A percentile compares a stretch with the other conserved stretches of the same genome.
Conservation (phyloP, 441 rosid species). For the Populus hybrid region DNA sequence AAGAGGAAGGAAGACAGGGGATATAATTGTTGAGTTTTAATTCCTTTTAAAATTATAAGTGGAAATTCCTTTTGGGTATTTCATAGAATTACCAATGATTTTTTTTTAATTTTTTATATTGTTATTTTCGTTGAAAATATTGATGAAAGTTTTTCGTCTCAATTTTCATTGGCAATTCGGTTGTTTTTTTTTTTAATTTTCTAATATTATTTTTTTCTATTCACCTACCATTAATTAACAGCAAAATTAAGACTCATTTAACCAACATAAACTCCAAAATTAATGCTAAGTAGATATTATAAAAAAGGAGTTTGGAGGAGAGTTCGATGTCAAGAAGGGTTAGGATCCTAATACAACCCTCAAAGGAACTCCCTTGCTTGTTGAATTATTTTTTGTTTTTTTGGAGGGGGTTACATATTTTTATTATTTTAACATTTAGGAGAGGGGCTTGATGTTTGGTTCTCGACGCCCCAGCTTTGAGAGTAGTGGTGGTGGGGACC, state of each 20-base stretch:
- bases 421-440: neutral
- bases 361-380: constrained; percentile 41
- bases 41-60: too few relatives aligned
- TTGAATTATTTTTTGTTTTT: too few relatives aligned
- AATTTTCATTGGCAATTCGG: too few relatives aligned
- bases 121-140: too few relatives aligned
- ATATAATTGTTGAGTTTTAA: too few relatives aligned
- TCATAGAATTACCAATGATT: too few relatives aligned
- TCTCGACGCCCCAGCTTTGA: constrained; percentile 53
- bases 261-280: neutral
- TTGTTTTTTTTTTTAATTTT: neutral
- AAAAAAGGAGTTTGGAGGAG: constrained; percentile 33
- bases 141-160: too few relatives aligned
- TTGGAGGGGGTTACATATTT: too few relatives aligned
- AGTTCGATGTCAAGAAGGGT: constrained; percentile 34
- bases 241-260: neutral
- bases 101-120: too few relatives aligned
- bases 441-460: constrained; percentile 11
- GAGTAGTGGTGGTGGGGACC: constrained; percentile 40
- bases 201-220: neutral
- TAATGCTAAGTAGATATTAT: neutral
- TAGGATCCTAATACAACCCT: constrained; percentile 43
- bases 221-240: constrained; percentile 10
- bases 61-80: too few relatives aligned
- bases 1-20: too few relatives aligned